Conservation (phyloP, 768 basidiomycete species). For the Collybiopsis luxurians region DNA sequence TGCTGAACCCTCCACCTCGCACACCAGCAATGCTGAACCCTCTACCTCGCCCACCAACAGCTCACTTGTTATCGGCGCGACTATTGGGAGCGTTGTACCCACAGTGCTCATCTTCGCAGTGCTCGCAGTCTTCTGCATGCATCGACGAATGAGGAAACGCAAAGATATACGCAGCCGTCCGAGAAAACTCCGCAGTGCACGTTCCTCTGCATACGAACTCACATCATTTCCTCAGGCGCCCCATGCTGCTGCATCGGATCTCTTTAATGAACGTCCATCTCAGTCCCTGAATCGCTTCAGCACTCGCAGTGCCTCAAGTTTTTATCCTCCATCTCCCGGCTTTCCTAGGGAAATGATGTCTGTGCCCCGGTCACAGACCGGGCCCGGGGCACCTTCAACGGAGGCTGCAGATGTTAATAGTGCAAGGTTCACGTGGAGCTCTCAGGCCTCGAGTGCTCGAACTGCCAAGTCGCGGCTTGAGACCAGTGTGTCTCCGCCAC, state of each 20-base stretch:
- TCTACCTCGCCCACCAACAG: neutral
- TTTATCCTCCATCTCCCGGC: neutral
- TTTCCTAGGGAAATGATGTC: neutral
- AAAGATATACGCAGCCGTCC: neutral
- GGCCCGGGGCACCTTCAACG: neutral
- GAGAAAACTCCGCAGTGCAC: neutral
- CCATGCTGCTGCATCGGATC: neutral
- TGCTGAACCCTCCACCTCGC: too few relatives aligned
- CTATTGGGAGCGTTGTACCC: neutral
- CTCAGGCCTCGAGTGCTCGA: neutral
- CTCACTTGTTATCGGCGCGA: conserved; percentile 1
- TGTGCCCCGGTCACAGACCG: neutral
- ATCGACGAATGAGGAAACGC: neutral
- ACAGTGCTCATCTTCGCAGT: neutral
- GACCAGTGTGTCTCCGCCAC: too few relatives aligned
- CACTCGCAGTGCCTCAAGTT: neutral
- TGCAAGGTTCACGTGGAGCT: neutral
- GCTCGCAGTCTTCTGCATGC: neutral
- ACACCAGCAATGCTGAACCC: too few relatives aligned
- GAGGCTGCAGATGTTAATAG: neutral
- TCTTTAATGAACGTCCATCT: neutral
- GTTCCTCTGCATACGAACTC: neutral
- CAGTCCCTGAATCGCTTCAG: neutral
- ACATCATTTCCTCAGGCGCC: neutral
- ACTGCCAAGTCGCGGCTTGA: too few relatives aligned